Base-by-base conservation (phyloP, 1,284 basidiomycete genomes). In the Heimioporus punctisporus region DNA sequence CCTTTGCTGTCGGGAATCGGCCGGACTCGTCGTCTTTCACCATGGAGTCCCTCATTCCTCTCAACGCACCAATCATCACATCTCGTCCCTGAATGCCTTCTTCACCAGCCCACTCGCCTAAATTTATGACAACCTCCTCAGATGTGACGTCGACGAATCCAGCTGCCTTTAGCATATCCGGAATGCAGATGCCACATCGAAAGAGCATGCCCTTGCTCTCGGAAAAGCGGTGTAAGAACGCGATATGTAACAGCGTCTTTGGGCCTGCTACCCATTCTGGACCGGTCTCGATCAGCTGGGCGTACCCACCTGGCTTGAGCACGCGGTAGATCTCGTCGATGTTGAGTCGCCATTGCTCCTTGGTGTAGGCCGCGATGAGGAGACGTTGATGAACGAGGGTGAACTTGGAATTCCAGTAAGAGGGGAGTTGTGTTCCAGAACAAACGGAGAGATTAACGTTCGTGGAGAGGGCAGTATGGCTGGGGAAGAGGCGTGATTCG, bases 231-330 rank as follows among this genome's bases (percentile, higher is more conserved):
- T 24, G 9, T 9, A 44, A 7, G 17, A 44, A 44, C 6, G 17
- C 15, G 43, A 44, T 26, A 26, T 44, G 43, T 8, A 19, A 12
- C 4, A 26, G 17, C 43, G 43, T 44, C 17, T 27, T 44, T 14
- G 43, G 24, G 8, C 43, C 43, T 17, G 43, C 26, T 24, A 8
- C 11, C 43, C 56, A 66, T 19, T 57, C 50, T 9, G 64, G 50
- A n/a, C 53, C 52, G 47, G 51, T 56, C 43, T 74, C 73, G 27
- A 65, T 41, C 27, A 73, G 49, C 43, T 74, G 72, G 5, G 63
- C 60, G 8, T 56, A 61, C 15, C 66, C 69, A 23, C 69, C 71
- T 0, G 64, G 66, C n/a, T 58, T 58, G 25, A 73, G 65, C 21
- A 71, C 64, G 12, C 72, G 66, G 39, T 50, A 64, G 3, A 72